Percentiles rank a stretch among this genome's conserved stretches.
phyloP scores from a whole-genome alignment of 306 rosid species.

The Sindora glabra region DNA sequence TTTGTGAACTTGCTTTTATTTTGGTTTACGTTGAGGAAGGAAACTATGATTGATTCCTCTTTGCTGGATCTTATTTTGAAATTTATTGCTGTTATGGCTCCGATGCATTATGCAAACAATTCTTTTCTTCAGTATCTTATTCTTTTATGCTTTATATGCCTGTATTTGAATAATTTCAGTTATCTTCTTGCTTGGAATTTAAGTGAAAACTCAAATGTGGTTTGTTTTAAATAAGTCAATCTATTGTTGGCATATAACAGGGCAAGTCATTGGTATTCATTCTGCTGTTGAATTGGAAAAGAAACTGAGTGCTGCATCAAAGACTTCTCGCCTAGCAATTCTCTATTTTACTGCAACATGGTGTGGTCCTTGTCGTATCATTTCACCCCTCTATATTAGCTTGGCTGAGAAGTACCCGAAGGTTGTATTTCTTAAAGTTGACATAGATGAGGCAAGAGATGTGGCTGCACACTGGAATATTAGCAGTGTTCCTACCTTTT shows the following conservation, averaged over 20 bases:
- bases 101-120: no score
- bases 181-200: background rate
- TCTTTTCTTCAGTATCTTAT: no score
- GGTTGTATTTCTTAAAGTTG: slow-evolving; percentile 59
- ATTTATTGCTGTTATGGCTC: background rate
- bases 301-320: slow-evolving; percentile 65
- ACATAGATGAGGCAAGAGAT: slow-evolving; percentile 68
- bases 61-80: background rate
- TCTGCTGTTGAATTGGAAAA: slow-evolving; percentile 47
- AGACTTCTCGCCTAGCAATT: slow-evolving; percentile 51
- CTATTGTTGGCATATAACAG: slow-evolving; percentile 24
- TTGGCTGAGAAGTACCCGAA: slow-evolving; percentile 69
- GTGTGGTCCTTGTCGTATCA: slow-evolving; percentile 86
- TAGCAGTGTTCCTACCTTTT: slow-evolving; percentile 71
- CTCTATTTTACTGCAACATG: slow-evolving; percentile 86
- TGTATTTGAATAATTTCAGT: no score
- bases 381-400: slow-evolving; percentile 60
- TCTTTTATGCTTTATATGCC: no score
- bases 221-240: slow-evolving; percentile 4
- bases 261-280: slow-evolving; percentile 62
- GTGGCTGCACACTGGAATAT: slow-evolving; percentile 64
- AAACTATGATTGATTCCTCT: background rate
- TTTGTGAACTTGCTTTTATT: slow-evolving; percentile 2
- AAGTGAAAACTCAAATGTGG: background rate
- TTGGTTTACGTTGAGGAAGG: background rate